A percentile compares a stretch with the other conserved stretches of the same genome.
These are phyloP conservation scores for Aureobasidium mangrovei DNA, from an alignment of 2,329 filamentous ascomycete genomes.

Conservation along the genomic window DNA sequence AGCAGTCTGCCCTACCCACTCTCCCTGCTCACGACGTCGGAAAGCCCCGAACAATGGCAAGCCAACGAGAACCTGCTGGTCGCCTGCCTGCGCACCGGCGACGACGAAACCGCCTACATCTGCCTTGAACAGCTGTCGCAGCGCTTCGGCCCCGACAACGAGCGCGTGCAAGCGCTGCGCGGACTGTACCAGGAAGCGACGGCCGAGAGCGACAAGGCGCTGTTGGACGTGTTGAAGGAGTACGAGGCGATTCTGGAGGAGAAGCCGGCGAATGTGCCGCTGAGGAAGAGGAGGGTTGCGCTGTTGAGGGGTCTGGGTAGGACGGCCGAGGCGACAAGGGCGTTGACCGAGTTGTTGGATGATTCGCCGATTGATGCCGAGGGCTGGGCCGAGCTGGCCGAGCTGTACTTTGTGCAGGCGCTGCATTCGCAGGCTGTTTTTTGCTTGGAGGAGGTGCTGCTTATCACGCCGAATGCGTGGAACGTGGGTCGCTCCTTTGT, in stretches of 20 bases:
- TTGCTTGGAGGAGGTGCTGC: conserved; percentile 79
- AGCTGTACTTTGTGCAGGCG: conserved; percentile 74
- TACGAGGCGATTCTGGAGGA: conserved; percentile 69
- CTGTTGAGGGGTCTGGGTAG: conserved; percentile 67
- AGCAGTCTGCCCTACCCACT: conserved; percentile 40
- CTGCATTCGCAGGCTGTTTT: conserved; percentile 77
- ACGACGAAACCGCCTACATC: conserved; percentile 66
- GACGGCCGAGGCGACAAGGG: conserved; percentile 61
- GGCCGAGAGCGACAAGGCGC: conserved; percentile 54
- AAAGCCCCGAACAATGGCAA: conserved; percentile 74
- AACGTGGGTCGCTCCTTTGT: conserved; percentile 53
- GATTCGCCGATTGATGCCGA: conserved; percentile 84
- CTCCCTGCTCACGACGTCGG: conserved; percentile 44
- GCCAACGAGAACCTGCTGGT: conserved; percentile 81
- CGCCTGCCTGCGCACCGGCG: conserved; percentile 73
- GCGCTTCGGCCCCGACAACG: conserved; percentile 77
- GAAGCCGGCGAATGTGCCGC: conserved; percentile 71
- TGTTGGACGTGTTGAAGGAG: conserved; percentile 62
- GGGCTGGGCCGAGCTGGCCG: conserved; percentile 84
- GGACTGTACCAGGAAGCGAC: conserved; percentile 80
- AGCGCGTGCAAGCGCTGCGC: conserved; percentile 73
- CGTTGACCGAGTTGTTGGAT: conserved; percentile 67
- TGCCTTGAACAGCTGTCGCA: conserved; percentile 66
- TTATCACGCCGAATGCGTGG: conserved; percentile 87
- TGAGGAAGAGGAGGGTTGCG: conserved; percentile 76